Evolutionary conservation across 2,329 filamentous ascomycete genomes (phyloP).

Genomic region (Colletotrichum tropicale): DNA sequence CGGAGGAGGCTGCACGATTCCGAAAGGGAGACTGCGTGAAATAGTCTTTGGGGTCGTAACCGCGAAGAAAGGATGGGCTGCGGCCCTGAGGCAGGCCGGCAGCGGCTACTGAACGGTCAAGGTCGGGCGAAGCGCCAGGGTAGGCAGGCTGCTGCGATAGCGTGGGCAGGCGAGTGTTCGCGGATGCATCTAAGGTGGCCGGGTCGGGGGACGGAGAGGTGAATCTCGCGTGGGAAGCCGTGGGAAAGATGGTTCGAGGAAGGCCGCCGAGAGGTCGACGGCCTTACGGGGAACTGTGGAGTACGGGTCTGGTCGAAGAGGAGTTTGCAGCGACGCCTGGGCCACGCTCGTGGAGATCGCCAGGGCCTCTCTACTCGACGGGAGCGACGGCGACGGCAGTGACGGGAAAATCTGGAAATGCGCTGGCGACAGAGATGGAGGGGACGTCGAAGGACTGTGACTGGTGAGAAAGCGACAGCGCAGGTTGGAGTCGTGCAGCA

Average conservation of each 20-base stretch:
- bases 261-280: constrained; percentile 53
- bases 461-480: neutral
- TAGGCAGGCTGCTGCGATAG: constrained; percentile 35
- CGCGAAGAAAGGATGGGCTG: constrained; percentile 14
- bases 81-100: constrained; percentile 17
- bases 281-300: constrained; percentile 37
- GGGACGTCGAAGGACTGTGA: neutral
- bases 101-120: constrained; percentile 16
- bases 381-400: neutral
- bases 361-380: constrained; percentile 12
- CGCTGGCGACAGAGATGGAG: neutral
- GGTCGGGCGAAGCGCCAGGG: constrained; percentile 26
- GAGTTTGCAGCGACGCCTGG: constrained; percentile 13
- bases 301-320: constrained; percentile 6
- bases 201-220: constrained; percentile 22
- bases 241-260: constrained; percentile 42
- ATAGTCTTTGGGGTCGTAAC: constrained; percentile 21
- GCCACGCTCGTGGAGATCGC: constrained; percentile 12
- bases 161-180: constrained; percentile 30
- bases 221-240: constrained; percentile 48
- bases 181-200: constrained; percentile 33
- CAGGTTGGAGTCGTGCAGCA: neutral
- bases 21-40: constrained; percentile 47
- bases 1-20: constrained; percentile 36
- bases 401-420: neutral